Percentiles rank a stretch among this genome's conserved stretches.
Conservation (phyloP, 768 basidiomycete species). For the Podaxis sp. region DNA sequence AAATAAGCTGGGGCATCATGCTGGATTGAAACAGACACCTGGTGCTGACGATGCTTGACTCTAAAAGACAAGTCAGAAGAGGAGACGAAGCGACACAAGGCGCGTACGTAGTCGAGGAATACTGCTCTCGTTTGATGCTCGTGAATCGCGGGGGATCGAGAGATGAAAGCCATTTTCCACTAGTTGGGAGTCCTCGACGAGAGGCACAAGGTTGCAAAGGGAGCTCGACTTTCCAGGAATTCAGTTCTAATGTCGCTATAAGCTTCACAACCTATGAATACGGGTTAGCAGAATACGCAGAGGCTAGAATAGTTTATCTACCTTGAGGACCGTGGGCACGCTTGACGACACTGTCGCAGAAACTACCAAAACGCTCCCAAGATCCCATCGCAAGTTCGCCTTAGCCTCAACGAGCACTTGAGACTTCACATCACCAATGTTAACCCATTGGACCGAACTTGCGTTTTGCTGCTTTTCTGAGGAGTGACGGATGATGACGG, state of each 20-base stretch:
- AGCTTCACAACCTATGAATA: slow-evolving; percentile 44
- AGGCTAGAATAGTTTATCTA: slow-evolving; percentile 28
- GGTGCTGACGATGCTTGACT: slow-evolving; percentile 63
- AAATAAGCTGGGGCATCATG: slow-evolving; percentile 74
- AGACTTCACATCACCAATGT: slow-evolving; percentile 7
- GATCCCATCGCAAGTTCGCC: slow-evolving; percentile 58
- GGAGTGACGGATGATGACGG: slow-evolving; percentile 52
- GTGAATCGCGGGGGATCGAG: slow-evolving; percentile 53
- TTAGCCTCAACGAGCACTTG: slow-evolving; percentile 9
- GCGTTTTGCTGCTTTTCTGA: slow-evolving; percentile 17
- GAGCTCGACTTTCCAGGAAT: slow-evolving; percentile 67
- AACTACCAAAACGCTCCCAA: slow-evolving; percentile 55
- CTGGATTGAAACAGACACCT: slow-evolving; percentile 50
- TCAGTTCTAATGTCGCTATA: slow-evolving; percentile 53
- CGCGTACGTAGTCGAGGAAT: slow-evolving; percentile 49
- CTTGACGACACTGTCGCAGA: slow-evolving; percentile 57
- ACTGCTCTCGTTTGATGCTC: slow-evolving; percentile 46
- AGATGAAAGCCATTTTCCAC: slow-evolving; percentile 57
- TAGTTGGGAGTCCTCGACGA: slow-evolving; percentile 33
- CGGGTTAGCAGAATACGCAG: slow-evolving; percentile 1
- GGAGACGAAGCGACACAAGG: slow-evolving; percentile 7
- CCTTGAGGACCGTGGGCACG: slow-evolving; percentile 51
- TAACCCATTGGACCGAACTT: slow-evolving; percentile 38
- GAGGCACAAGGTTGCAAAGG: slow-evolving; percentile 45
- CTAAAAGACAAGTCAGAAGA: slow-evolving; percentile 31